Evolutionary conservation across 192 early-diverging fungal species (phyloP).

Genomic region (Phlyctochytrium arcticum): DNA sequence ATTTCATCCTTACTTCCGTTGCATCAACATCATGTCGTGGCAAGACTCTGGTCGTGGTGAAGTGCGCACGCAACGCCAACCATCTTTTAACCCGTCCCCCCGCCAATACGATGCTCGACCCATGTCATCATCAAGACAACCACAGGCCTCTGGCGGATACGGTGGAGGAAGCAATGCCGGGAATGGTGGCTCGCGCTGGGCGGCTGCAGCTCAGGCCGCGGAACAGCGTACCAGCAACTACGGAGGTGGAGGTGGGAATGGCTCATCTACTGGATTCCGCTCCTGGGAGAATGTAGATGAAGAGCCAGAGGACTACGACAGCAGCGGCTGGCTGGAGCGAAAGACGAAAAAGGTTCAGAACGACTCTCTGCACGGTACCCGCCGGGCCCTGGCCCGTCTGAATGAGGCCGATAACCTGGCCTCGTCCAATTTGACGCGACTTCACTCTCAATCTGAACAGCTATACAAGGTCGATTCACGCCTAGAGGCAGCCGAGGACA

Average conservation of each 20-base stretch:
- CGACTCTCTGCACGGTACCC: slow-evolving; percentile 37
- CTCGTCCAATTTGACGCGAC: slow-evolving; percentile 21
- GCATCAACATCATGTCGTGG: too few relatives aligned
- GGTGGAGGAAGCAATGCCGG: too few relatives aligned
- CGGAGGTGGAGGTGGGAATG: not conserved
- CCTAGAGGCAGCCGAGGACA: slow-evolving; percentile 35
- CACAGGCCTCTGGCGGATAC: too few relatives aligned
- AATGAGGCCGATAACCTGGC: slow-evolving; percentile 34
- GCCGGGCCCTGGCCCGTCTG: slow-evolving; percentile 38
- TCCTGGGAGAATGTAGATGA: slow-evolving; percentile 26
- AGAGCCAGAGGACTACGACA: slow-evolving; percentile 33
- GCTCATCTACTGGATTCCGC: slow-evolving; percentile 7
- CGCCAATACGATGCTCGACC: too few relatives aligned
- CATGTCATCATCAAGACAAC: too few relatives aligned
- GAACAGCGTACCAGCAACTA: not conserved
- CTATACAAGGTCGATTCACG: slow-evolving; percentile 43
- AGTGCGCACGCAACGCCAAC: too few relatives aligned
- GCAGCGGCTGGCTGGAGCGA: slow-evolving; percentile 34
- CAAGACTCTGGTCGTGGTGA: too few relatives aligned
- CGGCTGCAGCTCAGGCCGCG: slow-evolving; percentile 15
- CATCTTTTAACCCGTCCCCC: too few relatives aligned
- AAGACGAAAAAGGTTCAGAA: slow-evolving; percentile 46
- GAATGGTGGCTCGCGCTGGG: slow-evolving; percentile 4
- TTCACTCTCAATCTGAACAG: slow-evolving; percentile 49
- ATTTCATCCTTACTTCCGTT: too few relatives aligned